These are phyloP conservation scores for Neonectria faginata DNA, from an alignment of 2,329 filamentous ascomycete species.

Conservation along the genomic window DNA sequence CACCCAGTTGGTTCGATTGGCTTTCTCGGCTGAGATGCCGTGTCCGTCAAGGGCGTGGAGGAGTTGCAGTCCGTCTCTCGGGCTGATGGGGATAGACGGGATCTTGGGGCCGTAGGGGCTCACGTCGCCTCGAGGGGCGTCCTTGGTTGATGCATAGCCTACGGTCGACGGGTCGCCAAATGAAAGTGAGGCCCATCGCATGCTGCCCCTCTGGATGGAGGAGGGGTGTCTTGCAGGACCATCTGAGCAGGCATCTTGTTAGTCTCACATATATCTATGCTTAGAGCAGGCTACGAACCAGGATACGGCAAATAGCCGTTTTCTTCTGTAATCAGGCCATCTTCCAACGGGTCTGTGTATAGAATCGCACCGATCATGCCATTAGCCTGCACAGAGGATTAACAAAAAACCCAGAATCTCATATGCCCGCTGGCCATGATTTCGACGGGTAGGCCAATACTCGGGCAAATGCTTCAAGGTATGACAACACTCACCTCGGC, in stretches of 20 bases:
- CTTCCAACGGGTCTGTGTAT: slow-evolving; percentile 29
- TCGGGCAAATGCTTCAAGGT: neutral
- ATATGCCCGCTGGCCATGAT: neutral
- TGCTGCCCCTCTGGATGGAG: slow-evolving; percentile 37
- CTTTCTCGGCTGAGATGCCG: slow-evolving; percentile 18
- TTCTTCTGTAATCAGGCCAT: slow-evolving; percentile 31
- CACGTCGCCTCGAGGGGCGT: slow-evolving; percentile 33
- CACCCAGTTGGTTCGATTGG: slow-evolving; percentile 32
- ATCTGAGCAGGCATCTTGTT: neutral
- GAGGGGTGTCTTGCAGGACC: slow-evolving; percentile 37
- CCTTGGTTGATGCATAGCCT: slow-evolving; percentile 37
- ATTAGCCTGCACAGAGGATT: slow-evolving; percentile 13
- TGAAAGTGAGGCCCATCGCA: slow-evolving; percentile 35
- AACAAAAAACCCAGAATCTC: no score
- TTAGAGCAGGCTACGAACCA: slow-evolving; percentile 11
- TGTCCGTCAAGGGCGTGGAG: slow-evolving; percentile 27
- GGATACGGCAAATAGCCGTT: slow-evolving; percentile 32
- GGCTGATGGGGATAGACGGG: slow-evolving; percentile 33
- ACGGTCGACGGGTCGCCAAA: slow-evolving; percentile 39
- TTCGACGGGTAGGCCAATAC: neutral
- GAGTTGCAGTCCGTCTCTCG: slow-evolving; percentile 28
- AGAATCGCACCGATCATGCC: slow-evolving; percentile 33
- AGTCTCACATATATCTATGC: neutral
- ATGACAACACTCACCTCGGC: slow-evolving; percentile 23
- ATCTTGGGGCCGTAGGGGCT: slow-evolving; percentile 32